These are phyloP conservation scores for Ambrosia artemisiifolia DNA, from an alignment of 129 eudicot genomes.

Conservation along the genomic window DNA sequence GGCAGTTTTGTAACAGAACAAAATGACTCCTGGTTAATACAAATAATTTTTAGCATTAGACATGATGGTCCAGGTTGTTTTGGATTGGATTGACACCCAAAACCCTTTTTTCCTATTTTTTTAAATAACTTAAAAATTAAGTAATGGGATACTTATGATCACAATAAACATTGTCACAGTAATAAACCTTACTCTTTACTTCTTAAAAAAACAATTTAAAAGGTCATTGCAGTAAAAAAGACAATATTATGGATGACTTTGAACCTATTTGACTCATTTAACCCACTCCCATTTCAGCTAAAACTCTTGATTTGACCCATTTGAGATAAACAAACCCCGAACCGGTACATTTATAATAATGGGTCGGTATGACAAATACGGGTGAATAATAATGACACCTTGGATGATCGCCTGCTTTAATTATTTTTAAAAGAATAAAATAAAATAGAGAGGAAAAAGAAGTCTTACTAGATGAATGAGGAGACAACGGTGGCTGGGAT, in stretches of 20 bases:
- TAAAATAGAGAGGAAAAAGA: not conserved
- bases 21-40: not conserved
- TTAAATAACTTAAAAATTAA: not conserved
- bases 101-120: not conserved
- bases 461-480: slow-evolving; percentile 59
- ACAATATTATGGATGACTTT: not conserved
- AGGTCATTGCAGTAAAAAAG: not conserved
- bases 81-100: not conserved
- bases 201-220: not conserved
- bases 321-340: not conserved
- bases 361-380: not conserved
- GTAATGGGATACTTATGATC: not conserved
- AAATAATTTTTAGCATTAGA: not conserved
- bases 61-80: not conserved
- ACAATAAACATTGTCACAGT: not conserved
- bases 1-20: not conserved
- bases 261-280: not conserved
- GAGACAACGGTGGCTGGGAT: slow-evolving; percentile 77
- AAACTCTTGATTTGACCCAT: not conserved
- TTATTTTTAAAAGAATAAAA: not conserved
- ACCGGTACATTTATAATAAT: not conserved
- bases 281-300: not conserved
- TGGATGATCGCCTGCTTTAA: not conserved
- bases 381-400: not conserved
- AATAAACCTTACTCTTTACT: not conserved